Evolutionary conservation across 2,329 filamentous ascomycete genomes (phyloP), one percentile per base, ranked within the genome.

Genomic region (Venturia carpophila): DNA sequence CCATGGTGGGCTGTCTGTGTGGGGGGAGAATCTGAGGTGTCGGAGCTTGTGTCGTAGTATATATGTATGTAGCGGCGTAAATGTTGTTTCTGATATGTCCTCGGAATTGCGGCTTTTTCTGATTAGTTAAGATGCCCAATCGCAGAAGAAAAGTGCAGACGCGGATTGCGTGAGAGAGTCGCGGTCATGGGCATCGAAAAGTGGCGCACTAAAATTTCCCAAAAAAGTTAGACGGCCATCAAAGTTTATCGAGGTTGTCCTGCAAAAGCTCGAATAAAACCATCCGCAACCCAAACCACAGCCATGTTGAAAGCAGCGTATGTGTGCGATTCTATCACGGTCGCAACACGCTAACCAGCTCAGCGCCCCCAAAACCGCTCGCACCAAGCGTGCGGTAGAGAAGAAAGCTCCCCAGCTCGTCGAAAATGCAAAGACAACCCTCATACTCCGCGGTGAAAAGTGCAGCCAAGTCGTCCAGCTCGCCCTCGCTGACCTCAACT

Each of bases 331-430:
- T 37, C 27, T 5, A 17, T 30, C 19, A 30, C 47, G 5, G 6
- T 43, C 24, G 15, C 43, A 24, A 21, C 11, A 27, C 21, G 43
- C 21, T 43, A 9, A 43, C 3, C 4, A 1, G 10, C 3, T 17
- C 27, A 64, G 63, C 47, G 21, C 47, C 47, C 63, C 63, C 10
- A 64, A 64, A 39, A 90, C 87, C 78, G 92, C 93, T 71, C 92
- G 94, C 81, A 94, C 92, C 66, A 96, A 96, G 83, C 89, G 94
- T 71, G 92, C 91, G 69, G 87, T 97, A 74, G 94, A 96, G 76
- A 93, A 95, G 79, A 90, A 90, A 73, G 92, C 91, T 73, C 91
- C 94, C 66, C 96, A 97, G 77, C 81, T 86, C 70, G 80, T 89
- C 77, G 94, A 99, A 79, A 94, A 95, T 77, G 86, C 92, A 67